Evolutionary conservation across 106 monocot genomes (phyloP).

Genomic region (Iris macrosiphon): DNA sequence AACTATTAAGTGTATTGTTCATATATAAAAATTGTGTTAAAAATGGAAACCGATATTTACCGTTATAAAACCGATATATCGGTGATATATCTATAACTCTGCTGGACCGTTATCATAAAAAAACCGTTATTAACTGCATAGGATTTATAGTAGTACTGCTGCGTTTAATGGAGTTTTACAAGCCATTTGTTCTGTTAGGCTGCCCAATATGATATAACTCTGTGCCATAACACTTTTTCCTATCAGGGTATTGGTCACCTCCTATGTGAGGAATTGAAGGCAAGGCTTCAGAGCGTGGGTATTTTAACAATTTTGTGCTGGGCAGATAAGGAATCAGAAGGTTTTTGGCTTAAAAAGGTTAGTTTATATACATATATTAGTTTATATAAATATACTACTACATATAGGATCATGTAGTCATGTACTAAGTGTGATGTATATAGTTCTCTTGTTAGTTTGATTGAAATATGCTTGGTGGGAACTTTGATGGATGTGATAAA

Average conservation of each 20-base stretch:
- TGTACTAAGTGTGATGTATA: too few relatives aligned
- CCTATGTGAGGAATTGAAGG: slow-evolving; percentile 60
- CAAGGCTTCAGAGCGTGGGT: slow-evolving; percentile 64
- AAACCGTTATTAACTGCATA: too few relatives aligned
- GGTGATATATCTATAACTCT: too few relatives aligned
- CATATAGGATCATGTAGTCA: not conserved
- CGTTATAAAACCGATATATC: too few relatives aligned
- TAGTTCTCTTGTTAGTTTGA: not conserved
- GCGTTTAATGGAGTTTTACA: too few relatives aligned
- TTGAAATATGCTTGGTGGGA: not conserved
- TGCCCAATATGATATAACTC: not conserved
- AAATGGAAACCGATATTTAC: too few relatives aligned
- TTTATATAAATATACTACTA: not conserved
- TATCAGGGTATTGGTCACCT: slow-evolving; percentile 59
- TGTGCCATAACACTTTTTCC: slow-evolving; percentile 1
- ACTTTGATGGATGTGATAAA: too few relatives aligned
- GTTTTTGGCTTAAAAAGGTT: slow-evolving; percentile 92
- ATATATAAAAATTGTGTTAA: too few relatives aligned
- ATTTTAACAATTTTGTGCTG: slow-evolving; percentile 68
- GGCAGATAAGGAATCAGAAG: slow-evolving; percentile 70
- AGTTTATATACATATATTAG: not conserved
- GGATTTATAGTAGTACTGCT: too few relatives aligned
- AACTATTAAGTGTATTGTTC: too few relatives aligned
- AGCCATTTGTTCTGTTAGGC: not conserved
- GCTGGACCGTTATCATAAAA: too few relatives aligned